Conservation (phyloP, 1,284 basidiomycete genomes). For the Ceratobasidium sp. region DNA sequence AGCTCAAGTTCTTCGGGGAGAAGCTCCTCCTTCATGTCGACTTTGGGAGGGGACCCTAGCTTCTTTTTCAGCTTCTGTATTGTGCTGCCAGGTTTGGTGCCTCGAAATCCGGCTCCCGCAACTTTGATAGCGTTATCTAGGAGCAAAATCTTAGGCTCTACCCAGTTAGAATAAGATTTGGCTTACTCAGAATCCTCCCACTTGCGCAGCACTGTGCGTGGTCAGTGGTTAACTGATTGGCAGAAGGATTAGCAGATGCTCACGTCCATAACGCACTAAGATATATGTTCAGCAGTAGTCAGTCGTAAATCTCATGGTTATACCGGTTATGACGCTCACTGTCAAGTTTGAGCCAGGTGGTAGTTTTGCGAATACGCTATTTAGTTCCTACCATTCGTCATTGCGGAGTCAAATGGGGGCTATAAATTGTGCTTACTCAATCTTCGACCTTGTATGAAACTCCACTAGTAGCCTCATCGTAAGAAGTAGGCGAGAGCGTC, state of each 20-base stretch:
- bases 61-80: no score
- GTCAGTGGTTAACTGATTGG: background rate
- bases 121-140: background rate
- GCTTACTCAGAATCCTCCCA: background rate
- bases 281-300: background rate
- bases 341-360: background rate
- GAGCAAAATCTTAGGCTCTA: background rate
- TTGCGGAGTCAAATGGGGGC: background rate
- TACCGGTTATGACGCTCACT: background rate
- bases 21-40: no score
- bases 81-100: background rate
- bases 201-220: constrained; percentile 19
- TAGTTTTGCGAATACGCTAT: background rate
- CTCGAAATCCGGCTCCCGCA: background rate
- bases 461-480: background rate
- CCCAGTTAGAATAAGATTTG: background rate
- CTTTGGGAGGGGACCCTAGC: no score
- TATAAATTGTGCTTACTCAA: background rate
- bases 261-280: constrained; percentile 9
- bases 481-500: background rate
- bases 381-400: background rate
- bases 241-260: background rate
- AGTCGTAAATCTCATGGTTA: background rate
- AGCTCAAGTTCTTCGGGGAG: no score
- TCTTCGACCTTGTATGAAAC: background rate